phyloP scores from a whole-genome alignment of 208 protist species.

The Trichomonas gallinae region DNA sequence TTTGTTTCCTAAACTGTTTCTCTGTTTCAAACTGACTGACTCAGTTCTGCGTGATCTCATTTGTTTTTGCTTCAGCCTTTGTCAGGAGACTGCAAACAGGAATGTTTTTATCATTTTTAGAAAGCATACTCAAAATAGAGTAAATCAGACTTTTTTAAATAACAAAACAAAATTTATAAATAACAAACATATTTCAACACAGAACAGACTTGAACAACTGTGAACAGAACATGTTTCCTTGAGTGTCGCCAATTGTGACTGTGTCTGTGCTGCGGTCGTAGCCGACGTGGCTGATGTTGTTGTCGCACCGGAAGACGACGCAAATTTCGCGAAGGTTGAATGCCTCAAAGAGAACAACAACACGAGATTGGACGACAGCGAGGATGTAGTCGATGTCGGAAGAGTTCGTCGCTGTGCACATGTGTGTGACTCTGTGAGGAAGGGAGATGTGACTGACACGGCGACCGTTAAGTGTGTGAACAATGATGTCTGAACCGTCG shows the following conservation, averaged over 20 bases:
- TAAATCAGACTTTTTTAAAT: no score
- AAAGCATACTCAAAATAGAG: no score
- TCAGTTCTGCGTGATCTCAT: no score
- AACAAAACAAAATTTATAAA: no score
- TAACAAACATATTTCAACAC: no score
- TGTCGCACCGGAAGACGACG: not conserved
- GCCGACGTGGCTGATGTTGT: not conserved
- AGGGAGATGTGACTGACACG: not conserved
- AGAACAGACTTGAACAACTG: not conserved
- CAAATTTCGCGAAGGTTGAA: not conserved
- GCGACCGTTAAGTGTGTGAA: not conserved
- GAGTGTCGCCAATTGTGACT: not conserved
- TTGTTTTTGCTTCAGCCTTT: no score
- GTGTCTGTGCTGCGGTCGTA: not conserved
- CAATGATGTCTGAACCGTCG: not conserved
- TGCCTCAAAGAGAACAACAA: not conserved
- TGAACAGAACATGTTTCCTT: not conserved
- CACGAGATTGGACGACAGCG: not conserved
- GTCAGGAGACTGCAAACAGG: no score
- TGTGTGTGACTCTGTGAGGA: not conserved
- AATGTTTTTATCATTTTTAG: no score
- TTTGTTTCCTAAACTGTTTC: no score
- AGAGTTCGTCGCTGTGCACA: not conserved
- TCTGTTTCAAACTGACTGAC: no score
- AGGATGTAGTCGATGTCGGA: not conserved